phyloP scores from a whole-genome alignment of 2,329 filamentous ascomycete species.

The Exophiala viscosa region DNA sequence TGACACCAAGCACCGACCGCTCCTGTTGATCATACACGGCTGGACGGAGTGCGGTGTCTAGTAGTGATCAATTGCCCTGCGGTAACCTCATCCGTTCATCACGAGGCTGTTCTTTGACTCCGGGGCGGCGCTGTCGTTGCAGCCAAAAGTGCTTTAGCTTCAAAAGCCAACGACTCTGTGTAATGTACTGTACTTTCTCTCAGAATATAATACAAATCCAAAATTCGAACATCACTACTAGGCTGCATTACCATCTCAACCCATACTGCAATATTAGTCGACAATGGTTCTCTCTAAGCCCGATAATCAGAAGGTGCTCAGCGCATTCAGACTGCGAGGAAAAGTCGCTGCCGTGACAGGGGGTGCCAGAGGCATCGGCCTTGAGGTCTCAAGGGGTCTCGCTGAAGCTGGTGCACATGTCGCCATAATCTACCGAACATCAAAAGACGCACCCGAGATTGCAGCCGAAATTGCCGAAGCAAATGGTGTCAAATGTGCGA shows the following conservation, averaged over 20 bases:
- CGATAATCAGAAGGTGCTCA: background rate
- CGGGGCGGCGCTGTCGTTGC: too few relatives aligned
- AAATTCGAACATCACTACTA: too few relatives aligned
- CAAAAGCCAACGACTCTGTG: too few relatives aligned
- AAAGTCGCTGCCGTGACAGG: slow-evolving; percentile 28
- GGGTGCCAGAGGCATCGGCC: slow-evolving; percentile 25
- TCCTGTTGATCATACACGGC: too few relatives aligned
- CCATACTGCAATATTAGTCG: background rate
- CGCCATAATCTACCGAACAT: slow-evolving; percentile 20
- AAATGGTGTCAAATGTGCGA: slow-evolving; percentile 32
- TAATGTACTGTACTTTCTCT: too few relatives aligned
- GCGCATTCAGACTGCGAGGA: slow-evolving; percentile 23
- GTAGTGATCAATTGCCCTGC: too few relatives aligned
- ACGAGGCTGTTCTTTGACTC: too few relatives aligned
- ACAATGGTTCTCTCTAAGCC: background rate
- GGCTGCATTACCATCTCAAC: background rate
- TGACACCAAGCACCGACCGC: too few relatives aligned
- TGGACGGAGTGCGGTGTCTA: too few relatives aligned
- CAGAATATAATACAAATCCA: too few relatives aligned
- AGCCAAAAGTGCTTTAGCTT: too few relatives aligned
- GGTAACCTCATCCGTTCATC: too few relatives aligned
- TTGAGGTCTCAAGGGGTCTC: slow-evolving; percentile 21
- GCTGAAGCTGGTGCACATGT: slow-evolving; percentile 17
- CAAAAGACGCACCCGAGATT: slow-evolving; percentile 25
- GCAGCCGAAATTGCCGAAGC: slow-evolving; percentile 31